phyloP scores from a whole-genome alignment of 139 green algal genomes.

The Volvox reticuliferus region DNA sequence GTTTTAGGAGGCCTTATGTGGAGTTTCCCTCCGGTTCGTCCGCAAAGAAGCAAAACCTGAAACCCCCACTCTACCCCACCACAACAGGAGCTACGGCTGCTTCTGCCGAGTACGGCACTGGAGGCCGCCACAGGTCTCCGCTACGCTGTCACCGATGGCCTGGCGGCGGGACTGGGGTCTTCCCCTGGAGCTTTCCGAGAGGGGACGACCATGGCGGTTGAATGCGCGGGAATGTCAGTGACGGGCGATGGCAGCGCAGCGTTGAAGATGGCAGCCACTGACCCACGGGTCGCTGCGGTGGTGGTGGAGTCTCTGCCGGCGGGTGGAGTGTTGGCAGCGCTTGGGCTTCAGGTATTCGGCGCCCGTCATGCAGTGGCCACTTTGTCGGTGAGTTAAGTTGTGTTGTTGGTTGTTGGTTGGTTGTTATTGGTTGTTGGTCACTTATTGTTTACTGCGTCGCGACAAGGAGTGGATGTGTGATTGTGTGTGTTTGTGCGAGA shows the following conservation, averaged over 20 bases:
- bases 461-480: no score
- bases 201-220: neutral
- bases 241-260: neutral
- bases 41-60: no score
- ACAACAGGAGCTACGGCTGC: constrained; percentile 7
- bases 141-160: constrained; percentile 30
- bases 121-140: neutral
- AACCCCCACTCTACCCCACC: neutral
- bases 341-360: constrained; percentile 20
- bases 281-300: neutral
- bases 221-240: neutral
- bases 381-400: constrained; percentile 4
- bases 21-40: neutral
- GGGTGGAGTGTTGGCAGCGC: neutral
- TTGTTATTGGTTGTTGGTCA: no score
- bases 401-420: no score
- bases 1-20: neutral
- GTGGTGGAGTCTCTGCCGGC: neutral
- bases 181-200: neutral
- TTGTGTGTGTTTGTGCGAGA: no score
- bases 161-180: neutral
- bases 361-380: constrained; percentile 1
- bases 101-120: neutral
- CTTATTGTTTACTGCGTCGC: no score
- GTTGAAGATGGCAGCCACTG: neutral